Percentiles rank a stretch among this genome's conserved stretches.
Evolutionary conservation across 2,329 filamentous ascomycete species (phyloP).

Genomic region (Aspergillus proliferans): DNA sequence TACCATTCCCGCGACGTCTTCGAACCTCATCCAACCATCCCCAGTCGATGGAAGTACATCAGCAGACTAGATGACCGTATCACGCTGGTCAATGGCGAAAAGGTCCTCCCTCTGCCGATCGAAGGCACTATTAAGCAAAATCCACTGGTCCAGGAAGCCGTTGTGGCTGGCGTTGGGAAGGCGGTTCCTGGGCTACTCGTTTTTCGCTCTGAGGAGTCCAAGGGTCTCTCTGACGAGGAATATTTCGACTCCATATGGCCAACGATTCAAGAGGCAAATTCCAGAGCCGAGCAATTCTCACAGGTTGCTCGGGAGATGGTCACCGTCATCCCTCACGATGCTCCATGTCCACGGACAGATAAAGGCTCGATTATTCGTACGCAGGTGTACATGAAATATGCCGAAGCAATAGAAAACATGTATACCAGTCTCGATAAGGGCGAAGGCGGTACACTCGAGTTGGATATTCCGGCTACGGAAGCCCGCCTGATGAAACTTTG

Average conservation of each 20-base stretch:
- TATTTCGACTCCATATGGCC: constrained; percentile 36
- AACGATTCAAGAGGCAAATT: constrained; percentile 34
- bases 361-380: constrained; percentile 50
- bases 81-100: constrained; percentile 28
- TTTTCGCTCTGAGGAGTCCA: constrained; percentile 18
- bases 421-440: constrained; percentile 15
- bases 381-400: constrained; percentile 43
- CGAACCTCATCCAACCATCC: constrained; percentile 23
- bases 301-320: constrained; percentile 41
- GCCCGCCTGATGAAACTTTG: constrained; percentile 25
- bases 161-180: constrained; percentile 23
- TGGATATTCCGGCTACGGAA: constrained; percentile 27
- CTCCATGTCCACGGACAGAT: constrained; percentile 45
- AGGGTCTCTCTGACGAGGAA: constrained; percentile 22
- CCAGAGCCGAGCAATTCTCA: constrained; percentile 37
- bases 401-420: constrained; percentile 36
- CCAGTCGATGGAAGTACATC: constrained; percentile 28
- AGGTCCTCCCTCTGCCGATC: constrained; percentile 28
- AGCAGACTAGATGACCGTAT: constrained; percentile 28
- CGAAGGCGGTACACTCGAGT: constrained; percentile 22
- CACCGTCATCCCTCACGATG: constrained; percentile 25
- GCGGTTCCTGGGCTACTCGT: constrained; percentile 24
- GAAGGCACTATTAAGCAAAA: constrained; percentile 28
- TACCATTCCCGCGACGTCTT: constrained; percentile 31
- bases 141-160: constrained; percentile 25